Percentiles rank a stretch among this genome's conserved stretches.
These are phyloP conservation scores for Triticum urartu DNA, from an alignment of 176 grass and related monocot species.

Conservation along the genomic window DNA sequence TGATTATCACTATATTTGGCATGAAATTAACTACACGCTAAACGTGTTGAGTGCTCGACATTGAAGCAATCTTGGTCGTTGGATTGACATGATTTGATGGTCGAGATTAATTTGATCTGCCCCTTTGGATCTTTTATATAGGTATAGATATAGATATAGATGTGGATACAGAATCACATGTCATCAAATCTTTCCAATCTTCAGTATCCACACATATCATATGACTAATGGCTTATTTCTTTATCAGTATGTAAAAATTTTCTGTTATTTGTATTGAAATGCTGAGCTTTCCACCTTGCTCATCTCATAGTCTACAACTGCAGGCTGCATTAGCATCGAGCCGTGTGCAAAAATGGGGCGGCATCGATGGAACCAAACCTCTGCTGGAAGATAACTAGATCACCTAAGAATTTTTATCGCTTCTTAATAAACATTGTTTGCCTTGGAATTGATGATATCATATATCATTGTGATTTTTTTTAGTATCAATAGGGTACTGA, in stretches of 20 bases:
- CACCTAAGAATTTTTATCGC: not conserved
- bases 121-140: no score
- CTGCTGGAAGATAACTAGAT: slow-evolving; percentile 4
- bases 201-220: not conserved
- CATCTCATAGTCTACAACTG: not conserved
- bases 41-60: no score
- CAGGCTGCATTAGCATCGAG: slow-evolving; percentile 42
- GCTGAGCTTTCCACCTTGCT: not conserved
- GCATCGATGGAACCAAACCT: slow-evolving; percentile 10
- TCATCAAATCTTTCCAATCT: not conserved
- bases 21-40: no score
- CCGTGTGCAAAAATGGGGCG: slow-evolving; percentile 42
- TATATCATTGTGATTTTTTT: no score
- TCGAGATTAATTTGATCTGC: no score
- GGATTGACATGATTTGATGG: no score
- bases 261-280: not conserved
- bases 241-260: not conserved
- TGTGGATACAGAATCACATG: not conserved
- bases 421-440: no score
- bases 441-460: no score
- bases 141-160: no score
- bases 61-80: no score
- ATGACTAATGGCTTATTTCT: not conserved
- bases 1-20: no score
- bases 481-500: no score